These are phyloP conservation scores for Chrysochromulina parva DNA, from an alignment of 78 protist species.

Conservation along the genomic window DNA sequence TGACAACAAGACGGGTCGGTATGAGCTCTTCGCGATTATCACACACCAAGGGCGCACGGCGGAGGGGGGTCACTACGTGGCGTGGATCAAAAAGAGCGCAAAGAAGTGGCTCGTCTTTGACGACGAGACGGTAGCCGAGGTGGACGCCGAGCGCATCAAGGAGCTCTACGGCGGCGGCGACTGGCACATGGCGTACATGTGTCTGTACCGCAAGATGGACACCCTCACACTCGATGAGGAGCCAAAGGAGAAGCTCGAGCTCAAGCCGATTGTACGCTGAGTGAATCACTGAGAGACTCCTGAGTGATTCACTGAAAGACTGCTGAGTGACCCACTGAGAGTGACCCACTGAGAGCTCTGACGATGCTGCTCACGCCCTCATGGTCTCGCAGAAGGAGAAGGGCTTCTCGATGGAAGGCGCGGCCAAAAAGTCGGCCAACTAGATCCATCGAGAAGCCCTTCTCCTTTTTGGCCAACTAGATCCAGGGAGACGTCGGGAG, in stretches of 20 bases:
- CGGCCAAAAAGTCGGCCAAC: too few species aligned
- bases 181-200: slow-evolving; percentile 86
- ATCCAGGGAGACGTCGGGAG: too few species aligned
- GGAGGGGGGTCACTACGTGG: slow-evolving; percentile 93
- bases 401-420: too few species aligned
- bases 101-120: slow-evolving; percentile 81
- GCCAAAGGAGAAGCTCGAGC: not conserved
- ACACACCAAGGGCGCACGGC: slow-evolving; percentile 92
- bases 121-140: slow-evolving; percentile 76
- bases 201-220: slow-evolving; percentile 61
- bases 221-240: not conserved
- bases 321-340: too few species aligned
- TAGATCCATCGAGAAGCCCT: too few species aligned
- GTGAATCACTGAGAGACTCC: too few species aligned
- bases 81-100: slow-evolving; percentile 63
- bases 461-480: too few species aligned
- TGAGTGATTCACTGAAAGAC: too few species aligned
- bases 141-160: slow-evolving; percentile 67
- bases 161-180: slow-evolving; percentile 78
- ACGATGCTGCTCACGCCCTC: too few species aligned
- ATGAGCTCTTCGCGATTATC: slow-evolving; percentile 83
- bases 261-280: too few species aligned
- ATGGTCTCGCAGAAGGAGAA: too few species aligned
- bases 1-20: slow-evolving; percentile 59
- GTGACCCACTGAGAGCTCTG: too few species aligned